Base-by-base conservation (phyloP, 192 early-diverging fungal species). In the Endogone sp. region DNA sequence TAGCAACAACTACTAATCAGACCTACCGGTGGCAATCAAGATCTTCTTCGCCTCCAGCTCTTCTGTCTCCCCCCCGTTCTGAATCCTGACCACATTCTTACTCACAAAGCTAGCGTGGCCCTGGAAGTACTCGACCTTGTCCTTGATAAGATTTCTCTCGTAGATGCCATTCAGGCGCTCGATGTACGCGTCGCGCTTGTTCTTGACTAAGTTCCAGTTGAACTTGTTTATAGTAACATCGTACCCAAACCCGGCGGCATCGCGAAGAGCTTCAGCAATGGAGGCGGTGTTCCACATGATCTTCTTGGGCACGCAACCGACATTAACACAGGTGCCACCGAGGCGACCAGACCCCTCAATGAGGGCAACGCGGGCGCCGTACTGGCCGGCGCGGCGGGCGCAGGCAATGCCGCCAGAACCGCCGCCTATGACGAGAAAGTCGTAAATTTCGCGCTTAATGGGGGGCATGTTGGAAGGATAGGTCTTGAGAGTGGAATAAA, bases 131-230 rank as follows among this genome's bases (percentile, higher is more conserved):
- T 94, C 93, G 29, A 99, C 88, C 9, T 76, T 79, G 64, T 98
- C 96, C 72, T 95, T 95, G 44, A 71, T 75, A 29, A 99, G 81
- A 77, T 99, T 99, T 68, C 71, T 84, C 79, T 89, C 91, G 82
- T 99, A 99, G 76, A 99, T 99, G 24, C 93, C 92, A 79, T 99
- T 99, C 22, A 99, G 84, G 49, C 97, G 95, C 81, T 89, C 84
- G 49, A 99, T 93, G 81, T 99, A 99, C 4, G 92, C 95, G 74
- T 99, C 97, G 49, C 97, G 90, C 81, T 95, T 95, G 30, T 86
- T 58, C 81, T 98, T 98, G 67, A 99, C 75, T 20, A 78, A 65
- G 4, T 79, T 74, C 95, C 95, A 98, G 79, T 91, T 76, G 71
- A 98, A 93, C 29, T 6, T 16, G 22, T 10, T 28, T 6, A 11